These are phyloP conservation scores for Verticillium dahliae DNA, from an alignment of 2,329 filamentous ascomycete species.

Conservation along the genomic window DNA sequence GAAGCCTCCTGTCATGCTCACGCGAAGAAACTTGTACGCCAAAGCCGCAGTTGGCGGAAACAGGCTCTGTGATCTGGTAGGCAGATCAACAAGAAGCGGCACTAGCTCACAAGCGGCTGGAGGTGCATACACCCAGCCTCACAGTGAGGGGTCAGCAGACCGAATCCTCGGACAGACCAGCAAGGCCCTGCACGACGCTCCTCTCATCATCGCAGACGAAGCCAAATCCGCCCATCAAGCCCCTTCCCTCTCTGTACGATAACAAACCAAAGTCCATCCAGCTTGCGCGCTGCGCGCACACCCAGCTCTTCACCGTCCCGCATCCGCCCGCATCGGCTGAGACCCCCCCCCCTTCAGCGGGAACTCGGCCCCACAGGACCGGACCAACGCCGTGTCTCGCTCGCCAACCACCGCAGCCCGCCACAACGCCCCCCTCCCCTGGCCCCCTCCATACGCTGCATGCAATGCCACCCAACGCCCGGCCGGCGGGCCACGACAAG, in stretches of 20 bases:
- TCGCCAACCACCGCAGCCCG: neutral
- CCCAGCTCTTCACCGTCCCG: neutral
- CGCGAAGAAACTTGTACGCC: neutral
- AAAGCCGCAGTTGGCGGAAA: neutral
- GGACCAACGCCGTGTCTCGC: neutral
- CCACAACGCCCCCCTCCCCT: neutral
- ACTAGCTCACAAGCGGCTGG: no score
- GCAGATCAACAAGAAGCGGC: no score
- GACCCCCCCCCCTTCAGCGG: neutral
- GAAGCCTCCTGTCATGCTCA: neutral
- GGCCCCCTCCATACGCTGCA: neutral
- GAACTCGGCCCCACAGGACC: neutral
- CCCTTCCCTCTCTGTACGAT: neutral
- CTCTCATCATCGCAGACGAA: neutral
- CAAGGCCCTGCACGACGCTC: no score
- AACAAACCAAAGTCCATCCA: neutral
- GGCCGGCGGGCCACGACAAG: neutral
- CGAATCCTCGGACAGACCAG: no score
- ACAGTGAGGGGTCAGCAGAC: no score
- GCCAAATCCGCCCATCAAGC: neutral
- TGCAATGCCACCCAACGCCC: neutral
- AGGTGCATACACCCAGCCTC: no score
- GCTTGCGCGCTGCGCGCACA: neutral
- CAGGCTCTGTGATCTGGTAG: no score
- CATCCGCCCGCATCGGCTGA: neutral